Base-by-base conservation (phyloP, 2,329 filamentous ascomycete genomes). In the Claviceps citrina region DNA sequence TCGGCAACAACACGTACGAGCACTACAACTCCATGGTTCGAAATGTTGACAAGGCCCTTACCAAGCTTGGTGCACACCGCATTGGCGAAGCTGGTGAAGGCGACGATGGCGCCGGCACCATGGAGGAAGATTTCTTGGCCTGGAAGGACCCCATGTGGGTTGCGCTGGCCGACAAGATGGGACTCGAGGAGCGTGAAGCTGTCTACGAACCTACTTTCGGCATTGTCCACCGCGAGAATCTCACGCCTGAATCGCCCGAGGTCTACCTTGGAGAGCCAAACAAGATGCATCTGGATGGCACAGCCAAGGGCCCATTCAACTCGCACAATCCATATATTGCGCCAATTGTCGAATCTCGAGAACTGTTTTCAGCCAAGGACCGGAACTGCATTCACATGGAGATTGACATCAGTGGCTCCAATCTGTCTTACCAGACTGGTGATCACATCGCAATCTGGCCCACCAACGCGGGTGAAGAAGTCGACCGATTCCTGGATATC, bases 81-180 rank as follows among this genome's bases (percentile, higher is more conserved):
- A 84, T 98, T 50, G 87, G 91, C 34, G 70, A 78, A 43, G 85
- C 87, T 41, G 91, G 93, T 51, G 89, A 96, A 66, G 91, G 91
- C 54, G 91, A 98, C 54, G 91, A 98, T 58, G 91, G 93, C 47
- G 87, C 91, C 48, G 91, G 93, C 45, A 98, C 91, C 42, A 98
- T 98, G 93, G 91, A 98, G 65, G 93, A 98, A 65, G 93, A 98
- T 55, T 98, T 96, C 62, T 66, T 98, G 53, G 84, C 89, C 49
- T 98, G 91, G 91, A 98, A 98, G 67, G 91, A 98, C 54, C 87
- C 87, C 46, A 98, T 98, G 91, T 98, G 93, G 91, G 68, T 73
- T 52, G 83, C 82, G 44, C 70, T 98, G 39, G 71, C 81, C 19
- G 74, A 84, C 48, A 78, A 84, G 56, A 84, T 98, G 81, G 76